phyloP scores from a whole-genome alignment of 495 filamentous ascomycete species.

The Thermothielavioides terrestris region DNA sequence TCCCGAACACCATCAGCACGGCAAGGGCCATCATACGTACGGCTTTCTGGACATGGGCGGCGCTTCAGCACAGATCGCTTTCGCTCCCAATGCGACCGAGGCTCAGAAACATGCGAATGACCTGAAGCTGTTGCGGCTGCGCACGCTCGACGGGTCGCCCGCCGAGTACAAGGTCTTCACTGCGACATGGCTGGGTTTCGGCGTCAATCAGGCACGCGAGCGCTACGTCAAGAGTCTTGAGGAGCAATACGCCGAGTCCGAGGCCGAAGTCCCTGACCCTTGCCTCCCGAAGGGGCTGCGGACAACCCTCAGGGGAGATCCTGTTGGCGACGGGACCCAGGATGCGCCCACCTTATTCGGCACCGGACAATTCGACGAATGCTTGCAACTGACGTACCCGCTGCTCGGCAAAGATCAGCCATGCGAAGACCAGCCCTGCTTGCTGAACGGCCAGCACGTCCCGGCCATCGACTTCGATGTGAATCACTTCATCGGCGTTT shows the following conservation, averaged over 20 bases:
- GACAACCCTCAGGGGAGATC: slow-evolving; percentile 54
- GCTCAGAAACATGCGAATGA: slow-evolving; percentile 84
- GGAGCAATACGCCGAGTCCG: slow-evolving; percentile 45
- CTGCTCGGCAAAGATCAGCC: slow-evolving; percentile 83
- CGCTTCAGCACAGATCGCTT: slow-evolving; percentile 94
- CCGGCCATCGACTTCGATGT: slow-evolving; percentile 96
- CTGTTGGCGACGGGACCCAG: slow-evolving; percentile 22
- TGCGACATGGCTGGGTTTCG: slow-evolving; percentile 94
- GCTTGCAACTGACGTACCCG: slow-evolving; percentile 70
- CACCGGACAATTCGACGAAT: slow-evolving; percentile 80
- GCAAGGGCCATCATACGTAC: slow-evolving; percentile 90
- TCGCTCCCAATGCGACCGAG: slow-evolving; percentile 90
- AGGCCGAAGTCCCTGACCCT: slow-evolving; percentile 74
- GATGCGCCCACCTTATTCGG: slow-evolving; percentile 52
- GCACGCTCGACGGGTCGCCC: slow-evolving; percentile 66
- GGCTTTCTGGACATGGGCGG: slow-evolving; percentile 98
- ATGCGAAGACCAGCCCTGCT: slow-evolving; percentile 74
- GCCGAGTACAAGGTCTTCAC: slow-evolving; percentile 85
- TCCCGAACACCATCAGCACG: slow-evolving; percentile 60
- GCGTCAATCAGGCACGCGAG: slow-evolving; percentile 80
- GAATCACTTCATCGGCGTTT: slow-evolving; percentile 97
- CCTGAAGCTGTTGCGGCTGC: slow-evolving; percentile 73
- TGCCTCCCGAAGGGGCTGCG: slow-evolving; percentile 75
- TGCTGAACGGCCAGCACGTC: slow-evolving; percentile 81
- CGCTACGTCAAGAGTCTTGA: slow-evolving; percentile 68